Evolutionary conservation across 2,329 filamentous ascomycete species (phyloP).

Genomic region (Nannizziopsis barbatae): DNA sequence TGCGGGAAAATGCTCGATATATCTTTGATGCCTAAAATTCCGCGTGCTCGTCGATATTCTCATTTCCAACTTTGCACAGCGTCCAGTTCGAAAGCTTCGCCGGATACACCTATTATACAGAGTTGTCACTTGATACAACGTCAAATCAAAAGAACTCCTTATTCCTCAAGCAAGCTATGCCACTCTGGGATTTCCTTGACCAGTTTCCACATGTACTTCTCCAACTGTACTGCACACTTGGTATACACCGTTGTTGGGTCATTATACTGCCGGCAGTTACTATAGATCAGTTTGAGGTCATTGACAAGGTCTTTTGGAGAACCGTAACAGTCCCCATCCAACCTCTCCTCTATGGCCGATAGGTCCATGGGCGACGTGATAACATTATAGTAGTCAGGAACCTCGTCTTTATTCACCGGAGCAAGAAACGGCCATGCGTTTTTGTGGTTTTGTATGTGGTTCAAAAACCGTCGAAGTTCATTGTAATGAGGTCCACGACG

Average conservation of each 20-base stretch:
- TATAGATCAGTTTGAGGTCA: slow-evolving; percentile 79
- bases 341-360: slow-evolving; percentile 86
- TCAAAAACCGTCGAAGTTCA: slow-evolving; percentile 80
- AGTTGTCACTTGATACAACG: no score
- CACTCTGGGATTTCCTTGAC: slow-evolving; percentile 89
- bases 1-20: no score
- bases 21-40: no score
- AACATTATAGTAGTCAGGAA: slow-evolving; percentile 94
- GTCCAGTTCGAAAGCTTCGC: no score
- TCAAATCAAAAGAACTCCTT: no score
- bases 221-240: slow-evolving; percentile 86
- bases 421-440: slow-evolving; percentile 90
- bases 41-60: no score
- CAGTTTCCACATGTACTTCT: slow-evolving; percentile 89
- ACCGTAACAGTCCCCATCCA: slow-evolving; percentile 84
- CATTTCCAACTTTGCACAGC: no score
- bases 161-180: slow-evolving; percentile 30
- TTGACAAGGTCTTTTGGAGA: slow-evolving; percentile 85
- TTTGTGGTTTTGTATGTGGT: slow-evolving; percentile 87
- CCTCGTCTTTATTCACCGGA: slow-evolving; percentile 89
- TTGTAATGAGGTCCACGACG: slow-evolving; percentile 96
- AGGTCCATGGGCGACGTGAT: slow-evolving; percentile 98
- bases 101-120: no score
- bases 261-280: slow-evolving; percentile 94
- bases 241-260: slow-evolving; percentile 90